A percentile compares a stretch with the other conserved stretches of the same genome.
phyloP scores from a whole-genome alignment of 2,329 filamentous ascomycete species.

The Leptographium galeiforme region DNA sequence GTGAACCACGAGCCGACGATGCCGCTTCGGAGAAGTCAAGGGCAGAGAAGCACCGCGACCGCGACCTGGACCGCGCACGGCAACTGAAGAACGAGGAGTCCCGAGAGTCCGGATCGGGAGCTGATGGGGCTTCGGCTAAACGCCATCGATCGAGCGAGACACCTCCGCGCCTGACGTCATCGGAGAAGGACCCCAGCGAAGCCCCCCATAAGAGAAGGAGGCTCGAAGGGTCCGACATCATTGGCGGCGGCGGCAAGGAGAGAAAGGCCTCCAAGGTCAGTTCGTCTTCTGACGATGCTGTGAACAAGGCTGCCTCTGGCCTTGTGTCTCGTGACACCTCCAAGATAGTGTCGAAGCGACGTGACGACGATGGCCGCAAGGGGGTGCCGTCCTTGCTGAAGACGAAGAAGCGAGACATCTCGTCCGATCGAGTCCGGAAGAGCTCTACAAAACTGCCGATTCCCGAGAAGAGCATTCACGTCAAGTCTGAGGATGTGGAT shows the following conservation, averaged over 20 bases:
- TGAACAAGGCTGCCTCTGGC: slow-evolving; percentile 21
- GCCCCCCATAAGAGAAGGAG: slow-evolving; percentile 41
- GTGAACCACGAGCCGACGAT: slow-evolving; percentile 37
- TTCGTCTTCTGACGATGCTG: slow-evolving; percentile 31
- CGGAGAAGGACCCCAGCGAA: slow-evolving; percentile 39
- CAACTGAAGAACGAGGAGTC: slow-evolving; percentile 49
- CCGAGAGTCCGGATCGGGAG: slow-evolving; percentile 36
- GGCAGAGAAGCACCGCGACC: slow-evolving; percentile 44
- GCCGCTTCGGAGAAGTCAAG: slow-evolving; percentile 30
- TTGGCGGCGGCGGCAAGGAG: slow-evolving; percentile 23
- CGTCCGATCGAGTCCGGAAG: slow-evolving; percentile 24
- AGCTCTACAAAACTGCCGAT: slow-evolving; percentile 26
- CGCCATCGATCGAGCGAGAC: slow-evolving; percentile 46
- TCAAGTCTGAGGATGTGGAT: slow-evolving; percentile 44
- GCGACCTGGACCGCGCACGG: slow-evolving; percentile 47
- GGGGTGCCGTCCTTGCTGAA: slow-evolving; percentile 18
- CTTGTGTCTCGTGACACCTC: slow-evolving; percentile 7
- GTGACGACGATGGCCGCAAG: slow-evolving; percentile 28
- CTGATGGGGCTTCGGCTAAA: slow-evolving; percentile 40
- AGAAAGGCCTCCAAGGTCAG: slow-evolving; percentile 27
- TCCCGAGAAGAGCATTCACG: slow-evolving; percentile 38
- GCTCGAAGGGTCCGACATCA: slow-evolving; percentile 33
- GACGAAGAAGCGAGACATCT: slow-evolving; percentile 21
- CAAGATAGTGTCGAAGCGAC: slow-evolving; percentile 23
- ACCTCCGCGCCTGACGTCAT: slow-evolving; percentile 37